Evolutionary conservation across 164 flowering plant species (phyloP).

Genomic region (Amborella trichopoda): DNA sequence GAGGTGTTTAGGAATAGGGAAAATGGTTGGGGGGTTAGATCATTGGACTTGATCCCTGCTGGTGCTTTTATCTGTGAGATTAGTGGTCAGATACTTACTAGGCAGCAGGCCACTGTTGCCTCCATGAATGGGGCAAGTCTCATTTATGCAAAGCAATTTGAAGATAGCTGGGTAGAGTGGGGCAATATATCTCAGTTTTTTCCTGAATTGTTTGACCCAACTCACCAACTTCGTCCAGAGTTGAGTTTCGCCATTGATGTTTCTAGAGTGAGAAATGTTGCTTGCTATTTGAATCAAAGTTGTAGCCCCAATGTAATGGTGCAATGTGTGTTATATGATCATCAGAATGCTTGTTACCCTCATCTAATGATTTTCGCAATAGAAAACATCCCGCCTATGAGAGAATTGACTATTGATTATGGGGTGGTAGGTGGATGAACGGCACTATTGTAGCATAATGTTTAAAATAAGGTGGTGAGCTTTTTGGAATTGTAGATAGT

Average conservation of each 20-base stretch:
- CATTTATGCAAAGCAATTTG: constrained; percentile 64
- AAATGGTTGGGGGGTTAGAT: constrained; percentile 80
- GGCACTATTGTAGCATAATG: too few relatives aligned
- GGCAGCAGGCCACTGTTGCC: constrained; percentile 47
- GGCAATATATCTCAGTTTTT: constrained; percentile 68
- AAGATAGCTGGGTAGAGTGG: constrained; percentile 69
- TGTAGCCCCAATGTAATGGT: constrained; percentile 73
- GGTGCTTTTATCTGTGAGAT: constrained; percentile 78
- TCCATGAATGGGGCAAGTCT: constrained; percentile 72
- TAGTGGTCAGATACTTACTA: constrained; percentile 57
- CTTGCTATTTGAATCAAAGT: constrained; percentile 87
- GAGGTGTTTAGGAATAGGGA: constrained; percentile 73
- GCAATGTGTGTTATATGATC: constrained; percentile 73
- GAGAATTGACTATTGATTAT: constrained; percentile 87
- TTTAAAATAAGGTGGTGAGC: too few relatives aligned
- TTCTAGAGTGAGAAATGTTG: constrained; percentile 75
- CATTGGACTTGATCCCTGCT: constrained; percentile 62
- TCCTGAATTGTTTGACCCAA: too few relatives aligned
- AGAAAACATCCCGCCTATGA: constrained; percentile 92
- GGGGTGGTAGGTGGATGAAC: too few relatives aligned
- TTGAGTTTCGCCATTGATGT: constrained; percentile 92
- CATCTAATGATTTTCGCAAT: constrained; percentile 83
- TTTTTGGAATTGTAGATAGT: too few relatives aligned
- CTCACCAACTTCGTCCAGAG: too few relatives aligned
- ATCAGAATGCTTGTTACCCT: constrained; percentile 56